Base-by-base conservation (phyloP, 2,329 filamentous ascomycete genomes). In the Cladosporium sp. region DNA sequence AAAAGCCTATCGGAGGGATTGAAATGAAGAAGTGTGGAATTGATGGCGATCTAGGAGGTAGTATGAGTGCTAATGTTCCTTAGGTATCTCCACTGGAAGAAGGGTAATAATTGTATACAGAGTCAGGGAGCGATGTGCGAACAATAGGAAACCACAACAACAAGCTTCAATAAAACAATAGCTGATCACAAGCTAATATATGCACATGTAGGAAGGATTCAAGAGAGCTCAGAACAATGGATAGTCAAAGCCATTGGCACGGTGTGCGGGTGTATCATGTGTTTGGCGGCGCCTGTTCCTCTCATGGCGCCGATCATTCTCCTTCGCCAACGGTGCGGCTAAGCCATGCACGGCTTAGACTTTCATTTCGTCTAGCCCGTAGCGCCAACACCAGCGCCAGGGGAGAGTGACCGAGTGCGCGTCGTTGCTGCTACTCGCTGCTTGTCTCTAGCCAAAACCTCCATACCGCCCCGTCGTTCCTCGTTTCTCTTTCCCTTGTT, bases 341-440 rank as follows among this genome's bases (percentile, higher is more conserved):
- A 48, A 22, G 15, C 36, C 15, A 4, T 18, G 4, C 8, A 16
- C 12, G 36, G 45, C 36, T 7, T 40, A 40, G 45, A n/a, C 11
- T 22, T 35, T 48, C 27, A 48, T 48, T 40, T 48, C 45, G 45
- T 13, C 40, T 40, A 40, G 33, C 18, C 32, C 32, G 32, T 35
- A 35, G 32, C 32, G 15, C 32, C 22, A 27, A 27, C 22, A 27
- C 32, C 15, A 12, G 22, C 19, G 43, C 16, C 43, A 46, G 36
- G 45, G 45, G 43, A 16, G 13, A 35, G 32, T n/a, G 12, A n/a
- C 30, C n/a, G 30, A 19, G 9, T 25, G 42, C 19, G 30, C 30
- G 38, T 38, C 19, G 43, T 35, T 36, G 22, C 22, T 27, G 22
- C 43, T 35, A 5, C 7, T 15, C 12, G 15, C 32, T n/a, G 15